Base-by-base conservation (phyloP, 345 rosid genomes). In the Corchorus olitorius region DNA sequence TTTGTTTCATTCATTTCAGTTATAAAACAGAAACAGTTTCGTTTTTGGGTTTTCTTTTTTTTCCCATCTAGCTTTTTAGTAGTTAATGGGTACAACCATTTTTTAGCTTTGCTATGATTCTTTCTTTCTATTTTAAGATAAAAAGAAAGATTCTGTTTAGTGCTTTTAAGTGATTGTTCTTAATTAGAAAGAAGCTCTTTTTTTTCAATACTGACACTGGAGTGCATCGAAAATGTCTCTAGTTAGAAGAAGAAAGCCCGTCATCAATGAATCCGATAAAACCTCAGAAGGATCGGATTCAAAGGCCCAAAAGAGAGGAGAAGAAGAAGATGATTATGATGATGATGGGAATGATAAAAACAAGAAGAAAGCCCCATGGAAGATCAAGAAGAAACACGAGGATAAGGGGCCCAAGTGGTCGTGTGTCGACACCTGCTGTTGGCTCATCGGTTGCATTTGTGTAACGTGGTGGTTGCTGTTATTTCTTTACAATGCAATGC, bases 361-460 rank as follows among this genome's bases (percentile, higher is more conserved):
- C 55, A 54, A 12, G 27, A 34, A 73, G 20, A 52, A 72, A 34
- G 34, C 27, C 56, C 39, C 68, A 20, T 19, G 68, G 52, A 66
- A 67, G 35, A 22, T 17, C 48, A 22, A 75, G 65, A 39, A 34
- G 53, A 46, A 66, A 45, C 66, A 7, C 37, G 58, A 27, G 22
- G 52, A 77, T 59, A 43, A 75, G 70, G 50, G 13, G 34, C 54
- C 56, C 43, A 76, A 76, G 80, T 95, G 99, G 99, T 88, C 97
- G 13, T 95, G 98, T 65, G n/a, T 93, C 58, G 97, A 95, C 83
- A 80, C 79, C 5, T 95, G 99, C 64, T 95, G 97, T 75, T 93
- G 99, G 99, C 76, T 93, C 59, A 85, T 93, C 4, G 99, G 99
- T 0, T 91, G 92, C 72, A 81, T 93, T 19, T 95, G 99, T 74